These are phyloP conservation scores for Myxozyma geophila DNA, from an alignment of 805 yeast species.

Conservation along the genomic window DNA sequence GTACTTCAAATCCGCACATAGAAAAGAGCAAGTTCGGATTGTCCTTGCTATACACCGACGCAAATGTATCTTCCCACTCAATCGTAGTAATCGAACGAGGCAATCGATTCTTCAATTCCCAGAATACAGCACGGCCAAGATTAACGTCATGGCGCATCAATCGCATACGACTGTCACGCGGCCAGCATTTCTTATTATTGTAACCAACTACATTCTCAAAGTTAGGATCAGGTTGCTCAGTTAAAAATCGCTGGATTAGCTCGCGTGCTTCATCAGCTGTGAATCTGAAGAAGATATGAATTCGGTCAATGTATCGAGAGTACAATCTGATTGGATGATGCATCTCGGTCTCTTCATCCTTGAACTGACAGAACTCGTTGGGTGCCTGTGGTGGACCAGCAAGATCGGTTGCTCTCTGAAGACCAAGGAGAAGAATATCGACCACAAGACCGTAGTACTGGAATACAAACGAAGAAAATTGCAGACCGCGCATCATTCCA, in stretches of 20 bases:
- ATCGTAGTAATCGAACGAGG: constrained; percentile 75
- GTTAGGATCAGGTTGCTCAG: constrained; percentile 91
- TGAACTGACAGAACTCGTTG: constrained; percentile 77
- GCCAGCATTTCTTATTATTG: constrained; percentile 92
- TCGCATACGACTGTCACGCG: constrained; percentile 87
- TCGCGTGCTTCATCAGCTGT: constrained; percentile 73
- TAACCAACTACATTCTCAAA: constrained; percentile 85
- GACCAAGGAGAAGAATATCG: constrained; percentile 81
- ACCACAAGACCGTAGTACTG: constrained; percentile 88
- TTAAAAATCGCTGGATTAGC: constrained; percentile 70
- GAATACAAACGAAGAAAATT: constrained; percentile 83
- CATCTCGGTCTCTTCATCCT: constrained; percentile 60
- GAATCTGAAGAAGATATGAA: constrained; percentile 79
- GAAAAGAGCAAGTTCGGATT: constrained; percentile 87
- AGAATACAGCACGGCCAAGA: constrained; percentile 86
- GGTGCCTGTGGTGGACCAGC: constrained; percentile 76
- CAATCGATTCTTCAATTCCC: constrained; percentile 83
- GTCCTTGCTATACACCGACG: constrained; percentile 87
- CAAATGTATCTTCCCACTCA: constrained; percentile 78
- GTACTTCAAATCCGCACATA: constrained; percentile 93
- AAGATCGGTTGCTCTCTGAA: constrained; percentile 82
- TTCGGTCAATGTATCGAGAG: constrained; percentile 79
- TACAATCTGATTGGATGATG: constrained; percentile 79
- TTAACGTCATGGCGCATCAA: constrained; percentile 89
- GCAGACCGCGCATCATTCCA: constrained; percentile 87